These are phyloP conservation scores for Eucalyptus cloeziana DNA, from an alignment of 345 rosid genomes.

Conservation along the genomic window DNA sequence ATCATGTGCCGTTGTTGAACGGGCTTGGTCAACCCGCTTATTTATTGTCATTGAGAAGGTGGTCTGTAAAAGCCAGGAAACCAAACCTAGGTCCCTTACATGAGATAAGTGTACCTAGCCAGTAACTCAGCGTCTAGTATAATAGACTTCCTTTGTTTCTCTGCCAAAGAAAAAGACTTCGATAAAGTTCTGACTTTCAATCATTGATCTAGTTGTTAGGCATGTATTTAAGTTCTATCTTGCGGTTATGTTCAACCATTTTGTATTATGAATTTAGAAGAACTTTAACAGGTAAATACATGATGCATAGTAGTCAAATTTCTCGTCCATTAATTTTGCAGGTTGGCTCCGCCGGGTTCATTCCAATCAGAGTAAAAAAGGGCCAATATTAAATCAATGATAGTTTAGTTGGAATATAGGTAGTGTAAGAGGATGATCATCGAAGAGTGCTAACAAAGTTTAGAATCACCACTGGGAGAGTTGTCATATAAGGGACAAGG, in stretches of 20 bases:
- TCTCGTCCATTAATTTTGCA: background rate
- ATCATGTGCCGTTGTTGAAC: background rate
- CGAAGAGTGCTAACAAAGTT: background rate
- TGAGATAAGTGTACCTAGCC: too few relatives aligned
- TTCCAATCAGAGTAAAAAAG: fast-evolving
- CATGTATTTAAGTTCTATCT: background rate
- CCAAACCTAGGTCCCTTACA: background rate
- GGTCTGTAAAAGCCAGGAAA: background rate
- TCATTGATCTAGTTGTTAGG: too few relatives aligned
- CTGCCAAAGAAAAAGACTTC: too few relatives aligned
- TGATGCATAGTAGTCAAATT: background rate
- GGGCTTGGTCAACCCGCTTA: background rate
- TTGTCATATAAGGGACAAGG: too few relatives aligned
- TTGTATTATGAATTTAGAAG: background rate
- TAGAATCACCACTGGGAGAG: background rate
- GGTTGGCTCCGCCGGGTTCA: background rate
- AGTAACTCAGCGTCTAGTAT: too few relatives aligned
- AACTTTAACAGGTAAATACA: background rate
- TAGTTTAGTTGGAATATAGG: background rate
- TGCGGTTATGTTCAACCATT: background rate
- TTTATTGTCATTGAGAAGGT: background rate
- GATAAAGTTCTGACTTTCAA: too few relatives aligned
- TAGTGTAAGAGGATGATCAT: background rate
- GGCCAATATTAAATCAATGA: background rate
- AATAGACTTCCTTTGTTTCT: too few relatives aligned